These are phyloP conservation scores for cucumber (Cucumis sativus) DNA, from an alignment of 306 rosid genomes.

Conservation along the genomic window Cucumber_9930_V3 NC_026655.2:8806001-8806500, in stretches of 20 bases:
- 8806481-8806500: constrained; percentile 82
- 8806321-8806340: constrained; percentile 72
- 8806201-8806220: background rate
- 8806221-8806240: background rate
- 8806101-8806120: constrained; percentile 87
- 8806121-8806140: constrained; percentile 59
- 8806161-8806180: constrained; percentile 77
- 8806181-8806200: constrained; percentile 27
- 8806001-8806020: background rate
- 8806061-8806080: constrained; percentile 41
- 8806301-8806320: constrained; percentile 63
- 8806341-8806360: constrained; percentile 94
- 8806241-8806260: constrained; percentile 16
- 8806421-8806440: background rate
- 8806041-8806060: background rate
- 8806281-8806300: constrained; percentile 55
- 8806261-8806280: constrained; percentile 56
- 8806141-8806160: constrained; percentile 63
- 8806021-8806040: background rate
- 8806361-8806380: constrained; percentile 22
- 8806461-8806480: constrained; percentile 91
- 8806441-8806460: constrained; percentile 55
- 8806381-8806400: background rate
- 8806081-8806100: constrained; percentile 64
- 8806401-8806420: background rate